A percentile compares a stretch with the other conserved stretches of the same genome.
Conservation (phyloP, 805 yeast genomes). For the Pichia sporocuriosa region DNA sequence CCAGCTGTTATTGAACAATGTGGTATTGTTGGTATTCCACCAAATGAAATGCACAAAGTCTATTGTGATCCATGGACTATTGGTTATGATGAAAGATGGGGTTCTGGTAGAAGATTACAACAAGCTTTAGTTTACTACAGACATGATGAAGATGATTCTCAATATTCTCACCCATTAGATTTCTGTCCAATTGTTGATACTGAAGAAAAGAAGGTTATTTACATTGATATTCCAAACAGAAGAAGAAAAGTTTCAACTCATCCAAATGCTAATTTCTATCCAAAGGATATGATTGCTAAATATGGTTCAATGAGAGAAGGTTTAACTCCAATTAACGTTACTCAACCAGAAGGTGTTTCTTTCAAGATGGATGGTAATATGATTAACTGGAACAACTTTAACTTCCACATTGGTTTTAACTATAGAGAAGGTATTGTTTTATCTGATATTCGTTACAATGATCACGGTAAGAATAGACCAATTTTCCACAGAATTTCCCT, state of each 20-base stretch:
- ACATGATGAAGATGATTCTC: conserved; percentile 66
- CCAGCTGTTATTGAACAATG: conserved; percentile 70
- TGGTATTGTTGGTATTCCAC: conserved; percentile 61
- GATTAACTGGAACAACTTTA: conserved; percentile 73
- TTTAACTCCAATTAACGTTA: conserved; percentile 58
- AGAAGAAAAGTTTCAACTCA: conserved; percentile 66
- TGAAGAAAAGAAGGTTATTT: conserved; percentile 60
- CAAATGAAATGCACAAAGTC: conserved; percentile 49
- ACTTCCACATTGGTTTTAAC: conserved; percentile 76
- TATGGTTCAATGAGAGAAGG: conserved; percentile 59
- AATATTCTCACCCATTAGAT: conserved; percentile 64
- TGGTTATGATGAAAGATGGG: conserved; percentile 67
- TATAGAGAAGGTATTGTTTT: conserved; percentile 81
- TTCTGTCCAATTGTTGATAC: conserved; percentile 79
- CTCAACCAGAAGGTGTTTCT: conserved; percentile 80
- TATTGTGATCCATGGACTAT: conserved; percentile 66
- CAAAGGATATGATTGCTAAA: conserved; percentile 53
- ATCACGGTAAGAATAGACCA: conserved; percentile 67
- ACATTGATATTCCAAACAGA: conserved; percentile 66
- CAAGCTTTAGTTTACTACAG: conserved; percentile 79
- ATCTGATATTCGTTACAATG: conserved; percentile 66
- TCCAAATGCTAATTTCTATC: conserved; percentile 66
- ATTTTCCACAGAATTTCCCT: conserved; percentile 73
- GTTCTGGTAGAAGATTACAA: conserved; percentile 65
- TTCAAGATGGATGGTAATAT: conserved; percentile 63